Evolutionary conservation across 164 flowering plant species (phyloP).

Genomic region (Stephania japonica): DNA sequence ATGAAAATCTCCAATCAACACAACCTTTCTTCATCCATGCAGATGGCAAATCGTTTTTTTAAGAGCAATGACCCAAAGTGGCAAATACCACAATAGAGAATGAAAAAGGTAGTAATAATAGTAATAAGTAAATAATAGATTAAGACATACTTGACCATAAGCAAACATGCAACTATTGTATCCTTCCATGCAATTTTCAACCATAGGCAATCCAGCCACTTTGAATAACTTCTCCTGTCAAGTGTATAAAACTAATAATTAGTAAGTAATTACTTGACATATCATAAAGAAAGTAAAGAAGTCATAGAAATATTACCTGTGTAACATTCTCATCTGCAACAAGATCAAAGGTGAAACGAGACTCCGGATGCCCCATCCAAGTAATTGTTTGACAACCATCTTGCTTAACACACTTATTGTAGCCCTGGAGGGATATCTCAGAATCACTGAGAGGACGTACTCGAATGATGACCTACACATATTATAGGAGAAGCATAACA

Average conservation of each 20-base stretch:
- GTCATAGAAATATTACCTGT: conserved; percentile 50
- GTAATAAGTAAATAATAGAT: neutral
- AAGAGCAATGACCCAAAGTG: neutral
- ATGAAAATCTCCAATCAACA: neutral
- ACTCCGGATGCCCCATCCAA: conserved; percentile 93
- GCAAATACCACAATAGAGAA: neutral
- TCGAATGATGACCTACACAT: conserved; percentile 78
- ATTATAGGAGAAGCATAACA: neutral
- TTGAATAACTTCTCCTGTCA: conserved; percentile 85
- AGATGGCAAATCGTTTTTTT: too few relatives aligned
- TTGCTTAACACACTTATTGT: conserved; percentile 70
- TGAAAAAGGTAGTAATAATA: neutral
- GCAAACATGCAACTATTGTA: conserved; percentile 99
- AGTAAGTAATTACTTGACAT: neutral
- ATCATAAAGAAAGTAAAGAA: neutral
- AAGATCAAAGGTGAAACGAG: conserved; percentile 84
- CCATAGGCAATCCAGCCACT: conserved; percentile 96
- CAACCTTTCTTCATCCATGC: neutral
- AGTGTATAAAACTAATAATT: neutral
- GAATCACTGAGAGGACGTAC: conserved; percentile 76
- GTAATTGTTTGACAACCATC: conserved; percentile 74
- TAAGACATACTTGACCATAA: conserved; percentile 79
- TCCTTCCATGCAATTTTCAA: conserved; percentile 89
- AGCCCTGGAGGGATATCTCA: conserved; percentile 79
- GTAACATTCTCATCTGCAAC: conserved; percentile 93